Evolutionary conservation across 1,284 basidiomycete genomes (phyloP), one percentile per base, ranked within the genome.

Genomic region (Rhodotorula glutinis): DNA sequence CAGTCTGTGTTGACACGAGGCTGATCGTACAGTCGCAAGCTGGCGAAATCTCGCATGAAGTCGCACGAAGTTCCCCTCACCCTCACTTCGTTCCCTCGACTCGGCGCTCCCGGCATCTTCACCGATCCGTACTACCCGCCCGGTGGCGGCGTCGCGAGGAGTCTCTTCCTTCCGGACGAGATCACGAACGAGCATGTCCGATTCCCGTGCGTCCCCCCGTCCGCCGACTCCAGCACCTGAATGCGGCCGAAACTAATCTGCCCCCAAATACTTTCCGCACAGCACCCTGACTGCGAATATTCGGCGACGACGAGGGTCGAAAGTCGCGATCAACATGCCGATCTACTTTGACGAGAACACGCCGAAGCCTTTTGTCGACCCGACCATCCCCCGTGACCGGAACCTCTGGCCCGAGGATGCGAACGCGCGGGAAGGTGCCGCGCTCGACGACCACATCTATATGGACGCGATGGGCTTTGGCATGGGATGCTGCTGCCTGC

Each of bases 401-500:
- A 79, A 83, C 53, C 78, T 90, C 43, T 95, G 90, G 76, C 81
- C 87, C 16, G 92, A 92, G 76, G 93, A 95, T 79, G 73, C 82
- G 70, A 92, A 95, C 82, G 93, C 93, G 2, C 89, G 88, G 78
- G 83, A 87, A 65, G 92, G 91, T 8, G 91, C 92, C 16, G 94
- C 93, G 16, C 83, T 90, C 58, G 82, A 84, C 19, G 88, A 95
- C 78, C 93, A 98, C 79, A 93, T 99, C 74, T 98, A 98, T 79
- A 86, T 98, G 84, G 96, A 99, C 79, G 94, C 96, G 2, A 98
- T 98, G 96, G 95, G 94, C 30, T 99, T 99, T 79, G 96, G 96
- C 53, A 98, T 98, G 95, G 96, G 96, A 4, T 98, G 95, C 76
- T 96, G 92, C 77, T 98, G 96, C 80, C 82, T 99, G 59, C 96